Conservation (phyloP, 768 basidiomycete genomes). For the Imleria badia region DNA sequence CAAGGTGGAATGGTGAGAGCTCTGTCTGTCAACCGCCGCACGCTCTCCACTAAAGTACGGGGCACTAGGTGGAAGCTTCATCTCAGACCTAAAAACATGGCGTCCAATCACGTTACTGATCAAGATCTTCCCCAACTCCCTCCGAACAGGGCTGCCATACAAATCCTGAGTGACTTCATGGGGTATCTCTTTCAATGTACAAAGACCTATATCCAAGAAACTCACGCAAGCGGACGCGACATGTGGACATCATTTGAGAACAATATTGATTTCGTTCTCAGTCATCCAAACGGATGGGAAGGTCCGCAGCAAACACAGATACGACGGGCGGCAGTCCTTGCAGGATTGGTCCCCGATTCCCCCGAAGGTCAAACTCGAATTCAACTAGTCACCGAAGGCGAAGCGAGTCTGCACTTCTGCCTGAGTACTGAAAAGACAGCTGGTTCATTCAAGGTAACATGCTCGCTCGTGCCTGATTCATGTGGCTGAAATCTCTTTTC, state of each 20-base stretch:
- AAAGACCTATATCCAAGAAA: slow-evolving; percentile 44
- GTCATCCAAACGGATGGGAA: slow-evolving; percentile 51
- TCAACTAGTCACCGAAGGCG: slow-evolving; percentile 51
- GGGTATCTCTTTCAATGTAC: slow-evolving; percentile 45
- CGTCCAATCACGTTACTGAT: slow-evolving; percentile 25
- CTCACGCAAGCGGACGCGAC: slow-evolving; percentile 40
- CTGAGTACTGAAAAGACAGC: slow-evolving; percentile 37
- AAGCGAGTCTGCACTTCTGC: slow-evolving; percentile 52
- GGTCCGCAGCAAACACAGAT: slow-evolving; percentile 44
- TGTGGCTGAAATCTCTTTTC: not conserved
- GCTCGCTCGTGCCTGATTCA: not conserved
- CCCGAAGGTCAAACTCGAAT: slow-evolving; percentile 37
- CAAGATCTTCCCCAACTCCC: slow-evolving; percentile 45
- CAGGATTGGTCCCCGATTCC: slow-evolving; percentile 39
- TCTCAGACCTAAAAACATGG: slow-evolving; percentile 28
- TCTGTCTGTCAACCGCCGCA: not conserved
- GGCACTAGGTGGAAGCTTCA: slow-evolving; percentile 37
- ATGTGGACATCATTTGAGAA: slow-evolving; percentile 43
- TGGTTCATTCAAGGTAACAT: slow-evolving; percentile 27
- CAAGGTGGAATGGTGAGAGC: slow-evolving; percentile 32
- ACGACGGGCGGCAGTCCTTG: slow-evolving; percentile 42
- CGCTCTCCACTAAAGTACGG: slow-evolving; percentile 4
- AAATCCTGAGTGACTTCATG: slow-evolving; percentile 52
- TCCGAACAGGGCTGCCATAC: slow-evolving; percentile 37
- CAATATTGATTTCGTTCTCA: slow-evolving; percentile 45